Evolutionary conservation across 2,329 filamentous ascomycete species (phyloP).

Genomic region (Botrytis deweyae): DNA sequence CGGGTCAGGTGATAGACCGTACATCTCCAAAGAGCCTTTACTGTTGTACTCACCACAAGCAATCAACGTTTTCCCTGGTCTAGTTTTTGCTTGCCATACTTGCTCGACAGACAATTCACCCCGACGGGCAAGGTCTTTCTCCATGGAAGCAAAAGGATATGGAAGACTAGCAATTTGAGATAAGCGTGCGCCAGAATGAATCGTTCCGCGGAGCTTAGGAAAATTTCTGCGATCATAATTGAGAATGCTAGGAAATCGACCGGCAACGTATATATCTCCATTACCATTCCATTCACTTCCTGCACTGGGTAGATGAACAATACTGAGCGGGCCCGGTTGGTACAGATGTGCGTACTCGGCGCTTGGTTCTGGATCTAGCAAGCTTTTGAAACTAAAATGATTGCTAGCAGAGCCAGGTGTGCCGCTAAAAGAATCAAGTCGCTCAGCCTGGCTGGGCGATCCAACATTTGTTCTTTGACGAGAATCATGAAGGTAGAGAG

Average conservation of each 20-base stretch:
- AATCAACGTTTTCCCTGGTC: constrained; percentile 64
- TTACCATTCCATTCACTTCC: constrained; percentile 45
- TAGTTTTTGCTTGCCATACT: constrained; percentile 53
- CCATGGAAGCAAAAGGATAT: constrained; percentile 63
- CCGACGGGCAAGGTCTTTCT: constrained; percentile 56
- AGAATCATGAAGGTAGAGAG: constrained; percentile 80
- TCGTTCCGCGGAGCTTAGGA: constrained; percentile 70
- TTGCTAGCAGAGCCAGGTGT: constrained; percentile 33
- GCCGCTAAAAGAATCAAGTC: constrained; percentile 32
- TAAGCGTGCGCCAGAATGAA: constrained; percentile 80
- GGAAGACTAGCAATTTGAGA: constrained; percentile 71
- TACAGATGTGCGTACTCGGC: constrained; percentile 69
- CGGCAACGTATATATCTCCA: constrained; percentile 82
- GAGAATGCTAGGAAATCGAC: constrained; percentile 73
- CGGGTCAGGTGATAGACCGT: constrained; percentile 54
- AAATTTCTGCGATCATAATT: constrained; percentile 82
- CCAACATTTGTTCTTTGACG: constrained; percentile 45
- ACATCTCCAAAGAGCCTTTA: constrained; percentile 87
- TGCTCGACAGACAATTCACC: constrained; percentile 56
- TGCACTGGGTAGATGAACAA: constrained; percentile 69
- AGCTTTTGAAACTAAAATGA: constrained; percentile 32
- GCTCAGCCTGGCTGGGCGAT: constrained; percentile 27
- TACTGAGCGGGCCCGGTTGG: constrained; percentile 78
- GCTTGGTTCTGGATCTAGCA: constrained; percentile 48
- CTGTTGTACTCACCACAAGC: constrained; percentile 89